Percentiles rank a stretch among this genome's conserved stretches.
phyloP scores from a whole-genome alignment of 768 basidiomycete genomes.

The Lactarius trivialis region DNA sequence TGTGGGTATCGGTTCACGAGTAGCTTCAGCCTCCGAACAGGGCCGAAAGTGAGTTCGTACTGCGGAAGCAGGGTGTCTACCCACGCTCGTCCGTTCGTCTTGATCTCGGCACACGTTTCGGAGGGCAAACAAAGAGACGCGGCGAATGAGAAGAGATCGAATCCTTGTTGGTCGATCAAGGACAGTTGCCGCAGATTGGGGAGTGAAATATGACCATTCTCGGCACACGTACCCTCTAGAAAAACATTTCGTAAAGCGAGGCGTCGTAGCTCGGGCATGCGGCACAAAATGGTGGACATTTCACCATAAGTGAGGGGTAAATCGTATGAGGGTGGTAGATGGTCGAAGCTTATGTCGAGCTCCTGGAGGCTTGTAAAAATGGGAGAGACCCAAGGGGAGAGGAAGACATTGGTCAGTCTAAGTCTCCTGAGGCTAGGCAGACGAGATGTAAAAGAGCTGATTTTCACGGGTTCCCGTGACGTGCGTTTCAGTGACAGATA shows the following conservation, averaged over 20 bases:
- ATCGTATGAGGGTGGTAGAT: not conserved
- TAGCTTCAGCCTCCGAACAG: constrained; percentile 8
- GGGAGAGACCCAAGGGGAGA: constrained; percentile 2
- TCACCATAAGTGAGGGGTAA: not conserved
- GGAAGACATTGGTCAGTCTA: not conserved
- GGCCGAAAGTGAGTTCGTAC: constrained; percentile 1
- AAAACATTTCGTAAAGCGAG: constrained; percentile 1
- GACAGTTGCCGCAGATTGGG: not conserved
- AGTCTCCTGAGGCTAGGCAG: constrained; percentile 4
- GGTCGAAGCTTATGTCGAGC: constrained; percentile 1
- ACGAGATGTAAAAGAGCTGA: not conserved
- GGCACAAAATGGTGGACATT: not conserved
- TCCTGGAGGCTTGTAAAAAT: constrained; percentile 3
- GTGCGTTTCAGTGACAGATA: not conserved
- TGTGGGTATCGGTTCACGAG: not conserved
- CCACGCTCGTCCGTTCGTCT: not conserved
- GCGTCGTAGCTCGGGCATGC: constrained; percentile 1
- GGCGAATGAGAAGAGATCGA: not conserved
- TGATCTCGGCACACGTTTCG: constrained; percentile 1
- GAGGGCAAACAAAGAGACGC: not conserved
- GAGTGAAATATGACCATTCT: not conserved
- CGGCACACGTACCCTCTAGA: not conserved
- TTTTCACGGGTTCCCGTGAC: not conserved
- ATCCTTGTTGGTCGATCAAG: not conserved
- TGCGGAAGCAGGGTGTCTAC: not conserved